Percentiles rank a stretch among this genome's conserved stretches.
These are phyloP conservation scores for Heimioporus sp. DNA, from an alignment of 768 basidiomycete genomes.

Conservation along the genomic window DNA sequence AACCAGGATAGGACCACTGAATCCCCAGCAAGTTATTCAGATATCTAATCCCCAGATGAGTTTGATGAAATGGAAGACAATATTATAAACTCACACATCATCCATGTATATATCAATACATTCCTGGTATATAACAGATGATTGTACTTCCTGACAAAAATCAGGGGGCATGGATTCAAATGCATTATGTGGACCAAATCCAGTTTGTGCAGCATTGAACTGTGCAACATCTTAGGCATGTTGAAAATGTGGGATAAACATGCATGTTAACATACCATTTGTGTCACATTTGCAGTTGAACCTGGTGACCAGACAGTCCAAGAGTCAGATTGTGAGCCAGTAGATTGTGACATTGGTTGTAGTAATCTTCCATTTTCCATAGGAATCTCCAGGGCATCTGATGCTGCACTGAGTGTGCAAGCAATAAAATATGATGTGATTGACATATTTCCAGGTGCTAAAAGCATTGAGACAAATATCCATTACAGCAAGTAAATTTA, in stretches of 20 bases:
- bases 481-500: neutral
- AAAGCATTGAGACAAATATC: neutral
- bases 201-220: neutral
- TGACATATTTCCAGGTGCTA: neutral
- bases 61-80: neutral
- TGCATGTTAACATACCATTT: neutral
- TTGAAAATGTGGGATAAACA: neutral
- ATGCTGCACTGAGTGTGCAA: neutral
- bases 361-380: constrained; percentile 1
- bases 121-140: neutral
- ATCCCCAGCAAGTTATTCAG: neutral
- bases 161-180: no score
- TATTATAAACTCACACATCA: constrained; percentile 1
- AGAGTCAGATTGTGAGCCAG: neutral
- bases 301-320: constrained; percentile 10
- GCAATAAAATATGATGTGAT: neutral
- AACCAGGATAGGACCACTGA: neutral
- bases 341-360: neutral
- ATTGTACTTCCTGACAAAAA: neutral
- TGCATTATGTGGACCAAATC: no score
- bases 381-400: neutral
- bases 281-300: neutral
- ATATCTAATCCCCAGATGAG: neutral
- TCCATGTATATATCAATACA: neutral
- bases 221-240: no score